Evolutionary conservation across 441 rosid genomes (phyloP), one percentile per base, ranked within the genome.

Genomic region (Syzygium syzygioides): DNA sequence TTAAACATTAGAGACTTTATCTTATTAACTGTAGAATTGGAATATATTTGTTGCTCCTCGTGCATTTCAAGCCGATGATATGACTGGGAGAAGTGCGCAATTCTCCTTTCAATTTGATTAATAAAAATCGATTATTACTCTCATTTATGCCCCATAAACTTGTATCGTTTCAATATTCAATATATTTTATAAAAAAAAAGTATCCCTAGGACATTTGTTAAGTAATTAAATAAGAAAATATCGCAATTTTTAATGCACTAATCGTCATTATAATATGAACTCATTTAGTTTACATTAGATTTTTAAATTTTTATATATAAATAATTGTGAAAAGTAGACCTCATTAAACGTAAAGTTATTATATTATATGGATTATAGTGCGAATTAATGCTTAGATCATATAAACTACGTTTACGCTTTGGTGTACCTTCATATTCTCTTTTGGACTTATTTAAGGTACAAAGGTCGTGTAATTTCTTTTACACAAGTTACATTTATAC

Each of bases 311-410:
- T 28, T 4, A 2, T 59, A 26, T 11, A 60, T 0, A 62, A n/a
- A n/a, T n/a, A 28, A 30, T 62, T 62, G 71, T 7, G 34, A 62
- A n/a, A n/a, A 62, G 34, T 62, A 62, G 19, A 62, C 34, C 32
- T 28, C 34, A 62, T 6, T n/a, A 0, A 62, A 12, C 71, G 7
- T 62, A 62, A 62, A 14, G 34, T 62, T 62, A 14, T 17, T n/a
- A 14, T 14, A n/a, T 62, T 62, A 6, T 14, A 62, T 14, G 0
- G 4, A n/a, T n/a, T 7, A 14, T 1, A 0, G 19, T 30, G 20
- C 11, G 30, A 64, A 28, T 30, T 30, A 30, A 64, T 64, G 76
- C 76, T 30, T 30, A 64, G 14, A 9, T 15, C 37, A 28, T n/a
- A 28, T 62, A 19, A n/a, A 66, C 23, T 32, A 0, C 0, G 79